Evolutionary conservation across 2,329 filamentous ascomycete species (phyloP), one percentile per base, ranked within the genome.

Genomic region (Paecilomyces sp.): DNA sequence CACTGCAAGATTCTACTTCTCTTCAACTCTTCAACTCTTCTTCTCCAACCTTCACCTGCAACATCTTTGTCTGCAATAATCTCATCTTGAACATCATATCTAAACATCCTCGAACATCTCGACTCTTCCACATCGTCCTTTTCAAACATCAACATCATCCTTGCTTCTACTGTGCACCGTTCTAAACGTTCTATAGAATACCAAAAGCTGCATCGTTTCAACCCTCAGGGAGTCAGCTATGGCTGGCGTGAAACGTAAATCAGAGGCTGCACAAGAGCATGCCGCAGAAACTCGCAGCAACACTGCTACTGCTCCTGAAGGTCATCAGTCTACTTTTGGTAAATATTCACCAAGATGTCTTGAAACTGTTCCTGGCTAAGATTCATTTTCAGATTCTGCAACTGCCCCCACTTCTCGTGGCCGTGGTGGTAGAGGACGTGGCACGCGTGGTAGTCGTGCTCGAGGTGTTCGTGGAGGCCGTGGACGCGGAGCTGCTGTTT

Each of bases 161-260:
- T 47, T 47, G n/a, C 36, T 47, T 47, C 18, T 47, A 18, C 41
- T 11, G 15, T 47, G 41, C n/a, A 3, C n/a, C 41, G 41, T 47
- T 47, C 41, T 47, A 47, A 47, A 47, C 5, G n/a, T n/a, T 47
- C n/a, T 18, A 47, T 8, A 47, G 41, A 8, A 47, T 18, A 22
- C 41, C 41, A 18, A 22, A n/a, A 18, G 18, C 41, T 47, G 41
- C 41, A 18, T 47, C 41, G 41, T 47, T 22, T 18, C 41, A 47
- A 47, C 41, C 1, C 18, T 18, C n/a, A 9, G 18, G 41, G 18
- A 66, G 62, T 64, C 63, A 67, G 65, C 63, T 59, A 75, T 75
- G 74, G 71, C 70, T 63, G 73, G 72, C 61, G 67, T 68, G 62
- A 74, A 71, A 64, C 71, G 72, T 61, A 73, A 69, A 59, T 62